Percentiles rank a stretch among this genome's conserved stretches.
Conservation (phyloP, 768 basidiomycete genomes). For the Suillus lakei region DNA sequence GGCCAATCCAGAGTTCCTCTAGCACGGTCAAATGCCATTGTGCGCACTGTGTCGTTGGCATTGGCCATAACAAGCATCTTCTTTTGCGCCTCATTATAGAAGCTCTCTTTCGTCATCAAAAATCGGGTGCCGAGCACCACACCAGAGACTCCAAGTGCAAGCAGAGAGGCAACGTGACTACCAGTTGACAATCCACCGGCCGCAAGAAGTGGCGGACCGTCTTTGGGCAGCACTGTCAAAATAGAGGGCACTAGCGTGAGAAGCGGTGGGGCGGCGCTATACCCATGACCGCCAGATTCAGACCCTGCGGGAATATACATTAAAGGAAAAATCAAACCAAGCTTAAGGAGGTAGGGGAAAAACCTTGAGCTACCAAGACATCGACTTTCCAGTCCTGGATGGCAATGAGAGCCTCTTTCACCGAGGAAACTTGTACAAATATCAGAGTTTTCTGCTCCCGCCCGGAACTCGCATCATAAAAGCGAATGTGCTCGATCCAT, state of each 20-base stretch:
- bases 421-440: slow-evolving; percentile 68
- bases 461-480: slow-evolving; percentile 50
- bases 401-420: slow-evolving; percentile 62
- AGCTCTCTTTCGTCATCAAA: slow-evolving; percentile 65
- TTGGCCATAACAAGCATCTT: slow-evolving; percentile 53
- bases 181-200: slow-evolving; percentile 78
- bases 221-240: slow-evolving; percentile 45
- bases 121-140: slow-evolving; percentile 79
- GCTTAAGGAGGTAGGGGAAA: slow-evolving; percentile 12
- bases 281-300: slow-evolving; percentile 84
- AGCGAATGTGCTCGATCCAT: slow-evolving; percentile 68
- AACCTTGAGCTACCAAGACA: slow-evolving; percentile 81
- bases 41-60: slow-evolving; percentile 54
- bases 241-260: slow-evolving; percentile 63
- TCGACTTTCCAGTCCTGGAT: slow-evolving; percentile 73
- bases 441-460: slow-evolving; percentile 52
- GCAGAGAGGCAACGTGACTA: slow-evolving; percentile 63
- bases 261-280: slow-evolving; percentile 58
- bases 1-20: slow-evolving; percentile 66
- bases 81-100: slow-evolving; percentile 59
- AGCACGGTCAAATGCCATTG: slow-evolving; percentile 65
- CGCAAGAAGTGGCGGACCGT: slow-evolving; percentile 61
- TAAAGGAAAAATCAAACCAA: slow-evolving; percentile 8
- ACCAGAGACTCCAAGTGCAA: slow-evolving; percentile 71
- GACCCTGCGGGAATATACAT: slow-evolving; percentile 50